Percentiles rank a stretch among this genome's conserved stretches.
phyloP scores from a whole-genome alignment of 2,329 filamentous ascomycete genomes.

The Ophiostoma sp. region DNA sequence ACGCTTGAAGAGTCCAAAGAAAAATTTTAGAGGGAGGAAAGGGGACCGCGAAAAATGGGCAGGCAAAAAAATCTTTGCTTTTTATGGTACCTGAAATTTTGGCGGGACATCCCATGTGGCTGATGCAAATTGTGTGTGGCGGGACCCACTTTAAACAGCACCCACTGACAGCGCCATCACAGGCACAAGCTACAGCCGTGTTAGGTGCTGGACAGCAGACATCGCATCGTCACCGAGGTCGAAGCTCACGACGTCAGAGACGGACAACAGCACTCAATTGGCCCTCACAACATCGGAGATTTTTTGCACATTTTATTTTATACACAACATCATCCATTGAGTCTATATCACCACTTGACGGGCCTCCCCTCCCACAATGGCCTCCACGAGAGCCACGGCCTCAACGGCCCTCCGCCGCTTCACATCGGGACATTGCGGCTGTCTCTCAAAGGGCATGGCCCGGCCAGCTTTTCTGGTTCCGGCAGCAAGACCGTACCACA shows the following conservation, averaged over 20 bases:
- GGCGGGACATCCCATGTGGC: slow-evolving; percentile 6
- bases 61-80: slow-evolving; percentile 18
- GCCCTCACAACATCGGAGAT: not conserved
- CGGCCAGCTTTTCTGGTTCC: not conserved
- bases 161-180: not conserved
- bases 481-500: not conserved
- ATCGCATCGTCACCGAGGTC: not conserved
- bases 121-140: not conserved
- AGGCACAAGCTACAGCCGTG: not conserved
- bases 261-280: not conserved
- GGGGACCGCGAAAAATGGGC: slow-evolving; percentile 10
- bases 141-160: not conserved
- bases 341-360: not conserved
- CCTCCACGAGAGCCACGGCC: not conserved
- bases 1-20: slow-evolving; percentile 8
- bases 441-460: not conserved
- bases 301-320: not conserved
- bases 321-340: not conserved
- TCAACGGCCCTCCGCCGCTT: slow-evolving; percentile 14
- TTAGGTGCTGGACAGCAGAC: not conserved
- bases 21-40: slow-evolving; percentile 14
- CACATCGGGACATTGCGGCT: not conserved
- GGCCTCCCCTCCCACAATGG: not conserved
- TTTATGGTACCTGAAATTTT: not conserved
- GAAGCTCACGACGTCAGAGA: not conserved